Conservation (phyloP, 164 flowering plant genomes). For the Liriodendron chinense region DNA sequence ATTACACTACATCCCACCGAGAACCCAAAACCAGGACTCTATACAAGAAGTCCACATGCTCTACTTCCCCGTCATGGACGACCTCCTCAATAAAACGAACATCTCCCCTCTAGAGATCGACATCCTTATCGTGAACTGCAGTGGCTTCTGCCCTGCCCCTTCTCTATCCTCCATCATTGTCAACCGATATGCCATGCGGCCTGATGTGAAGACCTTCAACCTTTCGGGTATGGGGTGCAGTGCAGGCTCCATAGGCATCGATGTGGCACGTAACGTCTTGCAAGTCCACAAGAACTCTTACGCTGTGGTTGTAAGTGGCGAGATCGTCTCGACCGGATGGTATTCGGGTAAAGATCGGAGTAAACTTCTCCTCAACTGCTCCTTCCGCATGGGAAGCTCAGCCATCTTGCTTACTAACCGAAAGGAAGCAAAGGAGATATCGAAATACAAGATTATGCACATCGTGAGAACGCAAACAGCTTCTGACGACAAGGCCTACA, state of each 20-base stretch:
- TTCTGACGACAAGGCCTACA: slow-evolving; percentile 43
- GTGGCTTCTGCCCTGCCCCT: slow-evolving; percentile 66
- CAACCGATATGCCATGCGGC: slow-evolving; percentile 51
- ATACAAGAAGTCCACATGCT: slow-evolving; percentile 52
- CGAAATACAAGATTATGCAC: slow-evolving; percentile 39
- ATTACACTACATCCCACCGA: slow-evolving; percentile 62
- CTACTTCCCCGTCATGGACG: slow-evolving; percentile 58
- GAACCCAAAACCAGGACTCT: slow-evolving; percentile 37
- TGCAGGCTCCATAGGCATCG: slow-evolving; percentile 50
- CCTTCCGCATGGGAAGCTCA: slow-evolving; percentile 69
- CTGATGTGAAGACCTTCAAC: slow-evolving; percentile 53
- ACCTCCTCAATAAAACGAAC: slow-evolving; percentile 54
- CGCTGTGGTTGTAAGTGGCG: slow-evolving; percentile 66
- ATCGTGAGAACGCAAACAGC: slow-evolving; percentile 44
- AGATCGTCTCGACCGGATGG: slow-evolving; percentile 69
- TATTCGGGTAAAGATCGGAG: slow-evolving; percentile 55
- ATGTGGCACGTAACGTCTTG: slow-evolving; percentile 45
- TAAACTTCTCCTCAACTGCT: slow-evolving; percentile 57
- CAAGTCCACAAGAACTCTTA: slow-evolving; percentile 31
- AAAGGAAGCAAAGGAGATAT: slow-evolving; percentile 14
- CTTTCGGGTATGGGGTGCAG: slow-evolving; percentile 88
- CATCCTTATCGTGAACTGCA: slow-evolving; percentile 61
- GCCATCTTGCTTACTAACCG: slow-evolving; percentile 52
- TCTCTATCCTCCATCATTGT: slow-evolving; percentile 59
- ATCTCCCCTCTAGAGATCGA: slow-evolving; percentile 47